A percentile compares a stretch with the other conserved stretches of the same genome.
Evolutionary conservation across 176 grass and related monocot species (phyloP).

Genomic region (Avena insularis): DNA sequence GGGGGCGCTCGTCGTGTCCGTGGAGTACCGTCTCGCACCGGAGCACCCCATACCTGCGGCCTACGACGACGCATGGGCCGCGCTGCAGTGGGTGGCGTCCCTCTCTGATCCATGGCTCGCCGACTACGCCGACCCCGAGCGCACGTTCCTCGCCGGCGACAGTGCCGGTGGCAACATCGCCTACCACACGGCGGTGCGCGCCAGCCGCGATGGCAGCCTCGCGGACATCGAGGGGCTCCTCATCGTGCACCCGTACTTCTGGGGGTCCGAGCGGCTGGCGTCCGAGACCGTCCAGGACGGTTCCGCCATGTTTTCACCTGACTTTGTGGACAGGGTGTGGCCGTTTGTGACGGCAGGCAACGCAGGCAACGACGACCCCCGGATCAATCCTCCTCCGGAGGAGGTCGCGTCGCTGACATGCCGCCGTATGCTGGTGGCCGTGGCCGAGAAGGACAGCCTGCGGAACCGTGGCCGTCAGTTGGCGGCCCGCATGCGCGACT

Average conservation of each 20-base stretch:
- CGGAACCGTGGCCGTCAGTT: neutral
- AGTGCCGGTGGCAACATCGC: neutral
- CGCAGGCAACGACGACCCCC: neutral
- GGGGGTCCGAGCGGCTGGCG: neutral
- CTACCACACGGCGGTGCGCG: neutral
- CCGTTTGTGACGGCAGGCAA: neutral
- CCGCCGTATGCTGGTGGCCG: neutral
- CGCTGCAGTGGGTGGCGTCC: neutral
- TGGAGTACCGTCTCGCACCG: neutral
- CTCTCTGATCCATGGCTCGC: neutral
- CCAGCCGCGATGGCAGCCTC: neutral
- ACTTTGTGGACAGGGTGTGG: neutral
- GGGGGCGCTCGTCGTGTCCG: neutral
- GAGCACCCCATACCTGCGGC: neutral
- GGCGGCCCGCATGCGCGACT: neutral
- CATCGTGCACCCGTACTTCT: constrained; percentile 5
- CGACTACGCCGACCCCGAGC: neutral
- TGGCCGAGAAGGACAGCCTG: neutral
- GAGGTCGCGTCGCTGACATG: neutral
- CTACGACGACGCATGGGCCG: neutral
- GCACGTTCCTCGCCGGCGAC: neutral
- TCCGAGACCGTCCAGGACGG: neutral
- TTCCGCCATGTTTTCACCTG: neutral
- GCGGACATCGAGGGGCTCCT: neutral
- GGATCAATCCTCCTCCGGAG: neutral